A percentile compares a stretch with the other conserved stretches of the same genome.
These are phyloP conservation scores for Microbotryum saponariae DNA, from an alignment of 1,284 basidiomycete species.

Conservation along the genomic window DNA sequence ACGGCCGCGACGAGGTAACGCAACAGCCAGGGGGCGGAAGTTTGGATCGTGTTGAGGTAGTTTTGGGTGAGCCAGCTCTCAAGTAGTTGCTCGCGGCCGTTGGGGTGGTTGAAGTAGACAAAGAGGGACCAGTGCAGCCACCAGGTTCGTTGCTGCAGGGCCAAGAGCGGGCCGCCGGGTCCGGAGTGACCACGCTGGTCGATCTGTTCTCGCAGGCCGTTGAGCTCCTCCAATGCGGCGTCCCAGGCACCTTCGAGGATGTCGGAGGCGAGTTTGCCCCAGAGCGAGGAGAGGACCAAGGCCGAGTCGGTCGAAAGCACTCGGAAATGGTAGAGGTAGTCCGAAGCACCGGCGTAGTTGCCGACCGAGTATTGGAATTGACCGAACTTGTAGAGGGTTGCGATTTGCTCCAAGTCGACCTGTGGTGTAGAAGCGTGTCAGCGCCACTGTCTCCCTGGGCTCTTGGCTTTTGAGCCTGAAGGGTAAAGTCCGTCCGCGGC, in stretches of 20 bases:
- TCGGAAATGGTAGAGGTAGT: constrained; percentile 98
- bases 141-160: constrained; percentile 93
- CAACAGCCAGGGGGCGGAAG: constrained; percentile 87
- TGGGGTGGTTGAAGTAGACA: constrained; percentile 93
- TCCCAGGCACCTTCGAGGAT: constrained; percentile 94
- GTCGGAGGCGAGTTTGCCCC: constrained; percentile 96
- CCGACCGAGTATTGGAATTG: constrained; percentile 97
- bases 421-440: constrained; percentile 39
- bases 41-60: constrained; percentile 98
- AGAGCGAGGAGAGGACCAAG: constrained; percentile 87
- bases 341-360: constrained; percentile 89
- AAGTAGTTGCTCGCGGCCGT: constrained; percentile 84
- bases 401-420: constrained; percentile 91
- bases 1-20: constrained; percentile 90
- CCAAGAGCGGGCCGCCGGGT: constrained; percentile 58
- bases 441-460: background rate
- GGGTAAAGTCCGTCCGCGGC: background rate
- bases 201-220: constrained; percentile 82
- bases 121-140: constrained; percentile 96
- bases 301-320: constrained; percentile 88
- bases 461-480: too few relatives aligned
- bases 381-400: constrained; percentile 92
- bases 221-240: constrained; percentile 83
- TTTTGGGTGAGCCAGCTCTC: constrained; percentile 93
- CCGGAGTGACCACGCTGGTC: constrained; percentile 61